Percentiles rank a stretch among this genome's conserved stretches.
Evolutionary conservation across 2,329 filamentous ascomycete genomes (phyloP).

Genomic region (Trichoderma breve): DNA sequence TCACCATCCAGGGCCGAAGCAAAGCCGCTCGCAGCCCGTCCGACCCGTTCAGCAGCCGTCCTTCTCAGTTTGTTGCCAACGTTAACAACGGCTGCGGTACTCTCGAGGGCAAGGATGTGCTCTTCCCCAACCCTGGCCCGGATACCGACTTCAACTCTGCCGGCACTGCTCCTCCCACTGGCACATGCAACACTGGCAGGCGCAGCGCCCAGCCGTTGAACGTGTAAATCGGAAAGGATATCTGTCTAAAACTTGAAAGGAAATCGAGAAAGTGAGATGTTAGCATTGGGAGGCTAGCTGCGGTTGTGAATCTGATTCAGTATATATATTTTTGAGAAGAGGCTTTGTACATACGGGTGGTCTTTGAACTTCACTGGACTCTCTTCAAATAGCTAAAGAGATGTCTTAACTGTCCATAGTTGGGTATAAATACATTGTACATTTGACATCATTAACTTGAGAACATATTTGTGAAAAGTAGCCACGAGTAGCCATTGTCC

Average conservation of each 20-base stretch:
- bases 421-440: background rate
- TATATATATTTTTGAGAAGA: background rate
- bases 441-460: background rate
- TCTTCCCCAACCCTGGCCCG: constrained; percentile 60
- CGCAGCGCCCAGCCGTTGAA: background rate
- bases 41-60: constrained; percentile 52
- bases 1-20: constrained; percentile 54
- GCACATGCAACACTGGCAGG: background rate
- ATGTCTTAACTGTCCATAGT: background rate
- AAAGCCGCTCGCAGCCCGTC: constrained; percentile 29
- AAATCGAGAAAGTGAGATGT: background rate
- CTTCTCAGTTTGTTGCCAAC: constrained; percentile 66
- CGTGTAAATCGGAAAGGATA: background rate
- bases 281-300: background rate
- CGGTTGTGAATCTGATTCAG: background rate
- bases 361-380: background rate
- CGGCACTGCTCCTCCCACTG: constrained; percentile 17
- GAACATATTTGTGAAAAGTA: background rate
- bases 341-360: background rate
- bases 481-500: too few relatives aligned
- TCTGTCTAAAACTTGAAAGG: background rate
- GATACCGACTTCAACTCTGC: constrained; percentile 33
- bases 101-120: constrained; percentile 50
- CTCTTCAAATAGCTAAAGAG: background rate
- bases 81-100: constrained; percentile 55